A percentile compares a stretch with the other conserved stretches of the same genome.
Evolutionary conservation across 768 basidiomycete species (phyloP).

Genomic region (Amyloporia xantha): DNA sequence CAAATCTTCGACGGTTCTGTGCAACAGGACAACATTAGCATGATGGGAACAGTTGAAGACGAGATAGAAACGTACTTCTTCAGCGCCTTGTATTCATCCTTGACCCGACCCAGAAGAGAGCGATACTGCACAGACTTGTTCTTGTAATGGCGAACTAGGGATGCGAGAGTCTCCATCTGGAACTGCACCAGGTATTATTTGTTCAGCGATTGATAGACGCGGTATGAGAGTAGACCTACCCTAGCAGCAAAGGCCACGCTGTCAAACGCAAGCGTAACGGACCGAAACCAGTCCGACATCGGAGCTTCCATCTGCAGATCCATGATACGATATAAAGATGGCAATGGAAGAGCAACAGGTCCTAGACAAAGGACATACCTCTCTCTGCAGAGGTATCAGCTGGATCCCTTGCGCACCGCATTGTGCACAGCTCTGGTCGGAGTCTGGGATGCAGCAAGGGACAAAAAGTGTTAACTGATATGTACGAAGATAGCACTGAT

Average conservation of each 20-base stretch:
- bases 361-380: slow-evolving; percentile 51
- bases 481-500: too few species aligned
- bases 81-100: slow-evolving; percentile 39
- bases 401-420: slow-evolving; percentile 62
- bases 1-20: slow-evolving; percentile 46
- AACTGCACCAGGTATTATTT: slow-evolving; percentile 40
- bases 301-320: slow-evolving; percentile 61
- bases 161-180: slow-evolving; percentile 70
- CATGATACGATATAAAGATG: not conserved
- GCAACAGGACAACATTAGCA: slow-evolving; percentile 2
- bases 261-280: slow-evolving; percentile 56
- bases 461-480: not conserved
- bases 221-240: slow-evolving; percentile 30
- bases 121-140: slow-evolving; percentile 51
- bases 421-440: slow-evolving; percentile 67
- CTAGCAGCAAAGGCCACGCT: slow-evolving; percentile 59
- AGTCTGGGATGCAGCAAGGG: slow-evolving; percentile 35
- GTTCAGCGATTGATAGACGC: not conserved
- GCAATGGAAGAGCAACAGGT: not conserved
- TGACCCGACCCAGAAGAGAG: slow-evolving; percentile 44
- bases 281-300: slow-evolving; percentile 78
- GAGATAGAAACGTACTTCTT: slow-evolving; percentile 37
- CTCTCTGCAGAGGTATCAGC: slow-evolving; percentile 63
- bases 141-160: slow-evolving; percentile 60
- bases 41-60: not conserved